These are phyloP conservation scores for Gillenia trifoliata DNA, from an alignment of 306 rosid genomes.

Conservation along the genomic window DNA sequence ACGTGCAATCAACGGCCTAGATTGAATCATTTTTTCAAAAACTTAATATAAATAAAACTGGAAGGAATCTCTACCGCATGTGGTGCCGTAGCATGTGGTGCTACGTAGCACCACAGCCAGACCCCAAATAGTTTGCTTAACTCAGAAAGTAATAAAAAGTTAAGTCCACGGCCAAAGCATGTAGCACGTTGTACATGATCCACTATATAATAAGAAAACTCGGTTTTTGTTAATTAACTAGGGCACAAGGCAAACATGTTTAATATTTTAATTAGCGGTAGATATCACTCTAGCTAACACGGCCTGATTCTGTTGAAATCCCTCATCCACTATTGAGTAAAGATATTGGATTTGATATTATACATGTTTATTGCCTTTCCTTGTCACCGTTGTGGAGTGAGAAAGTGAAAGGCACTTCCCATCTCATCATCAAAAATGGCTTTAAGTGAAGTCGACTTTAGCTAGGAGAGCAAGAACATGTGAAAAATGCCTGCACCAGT, in stretches of 20 bases:
- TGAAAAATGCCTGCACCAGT: background rate
- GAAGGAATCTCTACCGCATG: no score
- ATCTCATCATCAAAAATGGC: background rate
- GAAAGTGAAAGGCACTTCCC: background rate
- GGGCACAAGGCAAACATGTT: conserved; percentile 11
- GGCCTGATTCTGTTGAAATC: background rate
- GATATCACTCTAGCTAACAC: background rate
- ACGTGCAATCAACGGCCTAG: no score
- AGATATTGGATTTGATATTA: background rate
- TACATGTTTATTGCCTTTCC: background rate
- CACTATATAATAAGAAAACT: background rate
- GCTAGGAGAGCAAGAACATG: background rate
- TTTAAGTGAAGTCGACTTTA: background rate
- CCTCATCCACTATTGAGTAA: background rate
- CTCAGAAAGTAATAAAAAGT: background rate
- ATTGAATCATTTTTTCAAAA: no score
- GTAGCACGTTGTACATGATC: background rate
- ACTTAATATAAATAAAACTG: no score
- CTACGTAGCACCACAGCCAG: no score
- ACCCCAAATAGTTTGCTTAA: background rate
- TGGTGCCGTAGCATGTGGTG: no score
- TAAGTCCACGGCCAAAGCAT: background rate
- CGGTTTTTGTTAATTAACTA: background rate
- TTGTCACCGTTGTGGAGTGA: background rate
- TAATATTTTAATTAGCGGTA: background rate